Evolutionary conservation across 805 yeast species (phyloP).

Genomic region (Myxozyma mucilagina): DNA sequence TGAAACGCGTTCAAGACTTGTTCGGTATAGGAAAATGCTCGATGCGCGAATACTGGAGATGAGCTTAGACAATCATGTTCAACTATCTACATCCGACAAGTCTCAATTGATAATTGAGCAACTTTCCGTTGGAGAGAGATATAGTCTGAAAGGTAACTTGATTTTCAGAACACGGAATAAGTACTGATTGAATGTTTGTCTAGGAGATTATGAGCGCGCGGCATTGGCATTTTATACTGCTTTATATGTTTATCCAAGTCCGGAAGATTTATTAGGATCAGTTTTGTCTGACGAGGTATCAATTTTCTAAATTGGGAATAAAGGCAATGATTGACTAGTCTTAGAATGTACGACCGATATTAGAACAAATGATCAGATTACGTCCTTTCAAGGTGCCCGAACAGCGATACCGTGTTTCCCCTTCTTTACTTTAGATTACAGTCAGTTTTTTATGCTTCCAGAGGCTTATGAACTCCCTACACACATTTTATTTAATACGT

Average conservation of each 20-base stretch:
- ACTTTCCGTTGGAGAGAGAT: conserved; percentile 8
- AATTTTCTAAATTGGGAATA: neutral
- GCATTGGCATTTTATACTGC: conserved; percentile 94
- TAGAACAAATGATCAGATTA: conserved; percentile 7
- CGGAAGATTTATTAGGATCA: conserved; percentile 70
- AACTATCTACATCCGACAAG: neutral
- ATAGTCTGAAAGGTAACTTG: conserved; percentile 1
- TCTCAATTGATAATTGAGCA: conserved; percentile 12
- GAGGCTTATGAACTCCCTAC: neutral
- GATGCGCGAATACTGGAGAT: conserved; percentile 8
- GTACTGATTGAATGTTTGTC: neutral
- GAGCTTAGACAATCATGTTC: neutral
- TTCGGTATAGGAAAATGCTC: neutral
- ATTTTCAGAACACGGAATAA: neutral
- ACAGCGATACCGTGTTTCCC: conserved; percentile 7
- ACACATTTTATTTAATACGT: neutral
- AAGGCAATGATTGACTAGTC: no score
- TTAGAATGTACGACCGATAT: conserved; percentile 19
- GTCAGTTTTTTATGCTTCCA: neutral
- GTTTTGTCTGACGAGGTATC: conserved; percentile 14
- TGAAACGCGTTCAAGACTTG: neutral
- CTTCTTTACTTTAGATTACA: neutral
- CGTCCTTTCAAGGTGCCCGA: conserved; percentile 16
- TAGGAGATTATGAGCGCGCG: conserved; percentile 61
- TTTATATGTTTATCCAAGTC: conserved; percentile 88